phyloP scores from a whole-genome alignment of 257 asterid genomes.

The Coffea eugenioides region DNA sequence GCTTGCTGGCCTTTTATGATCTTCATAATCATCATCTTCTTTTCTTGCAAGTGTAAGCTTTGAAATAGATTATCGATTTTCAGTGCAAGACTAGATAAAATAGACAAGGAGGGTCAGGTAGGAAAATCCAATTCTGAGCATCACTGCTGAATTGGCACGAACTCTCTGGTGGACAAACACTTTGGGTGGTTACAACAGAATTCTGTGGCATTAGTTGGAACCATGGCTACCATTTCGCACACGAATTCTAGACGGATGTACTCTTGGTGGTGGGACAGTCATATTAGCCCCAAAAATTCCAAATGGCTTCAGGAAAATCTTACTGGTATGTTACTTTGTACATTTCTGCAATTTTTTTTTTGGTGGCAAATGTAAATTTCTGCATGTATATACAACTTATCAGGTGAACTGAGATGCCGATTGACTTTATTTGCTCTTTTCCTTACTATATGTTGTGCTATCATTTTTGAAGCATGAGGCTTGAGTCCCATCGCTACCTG shows the following conservation, averaged over 20 bases:
- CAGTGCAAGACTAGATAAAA: conserved; percentile 23
- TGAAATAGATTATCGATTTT: conserved; percentile 5
- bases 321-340: conserved; percentile 63
- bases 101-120: conserved; percentile 30
- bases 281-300: conserved; percentile 92
- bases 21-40: background rate
- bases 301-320: conserved; percentile 98
- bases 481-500: background rate
- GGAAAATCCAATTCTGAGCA: conserved; percentile 31
- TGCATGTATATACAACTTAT: background rate
- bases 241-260: conserved; percentile 74
- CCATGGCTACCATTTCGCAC: conserved; percentile 63
- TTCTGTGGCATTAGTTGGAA: conserved; percentile 19
- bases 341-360: background rate
- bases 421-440: background rate
- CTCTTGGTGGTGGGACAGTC: conserved; percentile 99
- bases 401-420: background rate
- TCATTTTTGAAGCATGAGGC: background rate
- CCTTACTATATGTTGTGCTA: background rate
- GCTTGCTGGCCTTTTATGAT: background rate
- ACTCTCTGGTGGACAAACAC: background rate
- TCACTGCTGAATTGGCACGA: conserved; percentile 40
- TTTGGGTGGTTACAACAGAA: conserved; percentile 20
- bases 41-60: background rate
- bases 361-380: too few relatives aligned